Conservation (phyloP, 371 early-diverging fungal genomes). For the Actinomortierella ambigua region DNA sequence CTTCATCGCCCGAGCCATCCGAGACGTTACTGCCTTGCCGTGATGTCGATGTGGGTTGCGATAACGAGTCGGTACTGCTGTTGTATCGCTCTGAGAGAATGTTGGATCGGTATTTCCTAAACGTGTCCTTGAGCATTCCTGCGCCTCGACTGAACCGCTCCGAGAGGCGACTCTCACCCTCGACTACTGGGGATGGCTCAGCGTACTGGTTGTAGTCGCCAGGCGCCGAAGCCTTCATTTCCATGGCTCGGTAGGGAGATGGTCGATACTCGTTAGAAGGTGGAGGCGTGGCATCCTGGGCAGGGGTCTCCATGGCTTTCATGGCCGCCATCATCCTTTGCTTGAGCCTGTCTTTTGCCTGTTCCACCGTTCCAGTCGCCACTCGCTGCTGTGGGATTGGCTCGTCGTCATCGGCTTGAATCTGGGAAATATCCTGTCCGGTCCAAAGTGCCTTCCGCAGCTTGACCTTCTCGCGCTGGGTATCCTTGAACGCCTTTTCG, state of each 20-base stretch:
- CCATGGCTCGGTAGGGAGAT: no score
- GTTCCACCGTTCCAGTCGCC: background rate
- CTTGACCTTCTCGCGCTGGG: constrained; percentile 11
- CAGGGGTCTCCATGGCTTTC: constrained; percentile 3
- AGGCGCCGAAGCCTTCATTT: no score
- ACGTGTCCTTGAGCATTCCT: no score
- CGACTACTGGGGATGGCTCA: no score
- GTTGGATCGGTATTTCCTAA: no score
- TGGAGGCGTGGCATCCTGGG: background rate
- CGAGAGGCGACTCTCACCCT: no score
- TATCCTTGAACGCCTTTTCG: constrained; percentile 11
- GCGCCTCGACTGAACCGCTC: no score
- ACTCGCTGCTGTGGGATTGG: constrained; percentile 14
- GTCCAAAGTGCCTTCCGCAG: constrained; percentile 14
- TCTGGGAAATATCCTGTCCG: constrained; percentile 5
- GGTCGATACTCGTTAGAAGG: background rate
- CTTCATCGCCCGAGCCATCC: constrained; percentile 2
- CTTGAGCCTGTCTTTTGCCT: background rate
- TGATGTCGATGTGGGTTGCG: no score
- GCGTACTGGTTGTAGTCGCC: no score
- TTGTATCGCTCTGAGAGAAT: no score
- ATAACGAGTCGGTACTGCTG: no score
- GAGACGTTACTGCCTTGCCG: background rate
- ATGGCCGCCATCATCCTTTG: background rate
- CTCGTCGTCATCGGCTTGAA: constrained; percentile 36